Evolutionary conservation across 805 yeast species (phyloP).

Genomic region (Metschnikowia lachancei): DNA sequence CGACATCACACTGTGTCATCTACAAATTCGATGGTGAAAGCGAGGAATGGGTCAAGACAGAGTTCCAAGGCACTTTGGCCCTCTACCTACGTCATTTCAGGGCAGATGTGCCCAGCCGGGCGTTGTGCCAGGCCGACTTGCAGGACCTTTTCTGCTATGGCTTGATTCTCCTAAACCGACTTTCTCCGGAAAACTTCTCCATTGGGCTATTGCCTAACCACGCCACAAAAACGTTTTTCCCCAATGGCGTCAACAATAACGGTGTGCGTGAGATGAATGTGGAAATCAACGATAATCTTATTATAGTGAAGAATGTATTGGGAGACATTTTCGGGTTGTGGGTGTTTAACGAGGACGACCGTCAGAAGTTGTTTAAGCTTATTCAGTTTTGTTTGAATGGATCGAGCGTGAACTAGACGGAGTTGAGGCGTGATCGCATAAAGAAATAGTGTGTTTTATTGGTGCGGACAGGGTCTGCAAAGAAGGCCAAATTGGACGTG

Average conservation of each 20-base stretch:
- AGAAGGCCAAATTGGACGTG: no score
- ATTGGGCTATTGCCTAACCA: slow-evolving; percentile 63
- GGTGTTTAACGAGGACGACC: slow-evolving; percentile 68
- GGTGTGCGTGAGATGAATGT: slow-evolving; percentile 53
- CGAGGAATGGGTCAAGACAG: slow-evolving; percentile 69
- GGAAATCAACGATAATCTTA: slow-evolving; percentile 65
- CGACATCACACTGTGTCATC: slow-evolving; percentile 69
- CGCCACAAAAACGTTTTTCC: slow-evolving; percentile 45
- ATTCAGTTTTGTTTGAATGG: slow-evolving; percentile 38
- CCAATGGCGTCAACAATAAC: slow-evolving; percentile 29
- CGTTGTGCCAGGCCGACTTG: slow-evolving; percentile 24
- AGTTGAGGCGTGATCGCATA: background rate
- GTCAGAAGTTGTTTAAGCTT: slow-evolving; percentile 54
- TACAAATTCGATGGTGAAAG: slow-evolving; percentile 57
- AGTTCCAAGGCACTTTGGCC: slow-evolving; percentile 67
- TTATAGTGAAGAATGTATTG: slow-evolving; percentile 62
- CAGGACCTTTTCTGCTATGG: slow-evolving; percentile 60
- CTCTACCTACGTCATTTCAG: slow-evolving; percentile 54
- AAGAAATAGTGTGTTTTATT: background rate
- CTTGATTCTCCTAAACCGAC: slow-evolving; percentile 63
- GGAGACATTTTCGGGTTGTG: slow-evolving; percentile 78
- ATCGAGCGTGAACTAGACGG: background rate
- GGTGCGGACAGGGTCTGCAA: no score
- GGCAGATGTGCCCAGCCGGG: slow-evolving; percentile 22
- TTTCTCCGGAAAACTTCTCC: slow-evolving; percentile 67